Evolutionary conservation across 202 grass and related monocot species (phyloP), one percentile per base, ranked within the genome.

Genomic region (Musa balbisiana): DNA sequence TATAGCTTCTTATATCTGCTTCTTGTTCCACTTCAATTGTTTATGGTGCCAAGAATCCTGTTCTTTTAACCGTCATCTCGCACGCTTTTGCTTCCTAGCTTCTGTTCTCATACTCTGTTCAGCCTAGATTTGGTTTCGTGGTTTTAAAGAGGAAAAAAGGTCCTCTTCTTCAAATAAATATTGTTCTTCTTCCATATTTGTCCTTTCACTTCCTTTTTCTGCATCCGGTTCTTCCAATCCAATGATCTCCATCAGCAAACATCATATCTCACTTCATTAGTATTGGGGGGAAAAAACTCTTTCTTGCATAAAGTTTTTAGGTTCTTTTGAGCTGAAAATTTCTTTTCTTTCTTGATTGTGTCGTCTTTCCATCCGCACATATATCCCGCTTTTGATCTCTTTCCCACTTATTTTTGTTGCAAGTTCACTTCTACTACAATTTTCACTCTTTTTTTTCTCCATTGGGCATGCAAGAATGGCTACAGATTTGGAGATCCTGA

Each of bases 21-120:
- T 82, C 62, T 70, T 75, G 23, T 75, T 54, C 62, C 70, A 67
- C 69, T 63, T 55, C 72, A 64, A 55, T 59, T 69, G 54, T 78
- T 75, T 69, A 25, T 71, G 27, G 21, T 64, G 72, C 20, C 23
- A 27, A 55, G 52, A 11, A 73, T 26, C 23, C 8, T 24, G 11
- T 78, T 86, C 25, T 53, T 73, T 64, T 60, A 26, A 62, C 73
- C 49, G 72, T 73, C 59, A 21, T 23, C 55, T 27, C 17, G 1
- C 23, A 53, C 17, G 11, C 29, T 55, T 56, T 15, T 19, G 21
- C 17, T 49, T 52, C 14, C 56, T 29, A 56, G 9, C 3, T 74
- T 74, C 21, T 24, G 12, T 19, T 25, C 22, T 51, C 6, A 33
- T 70, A 20, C 15, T 51, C 17, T n/a, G 33, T 70, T 51, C 14